Base-by-base conservation (phyloP, 306 rosid genomes). In the Dryas alaskensis region DNA sequence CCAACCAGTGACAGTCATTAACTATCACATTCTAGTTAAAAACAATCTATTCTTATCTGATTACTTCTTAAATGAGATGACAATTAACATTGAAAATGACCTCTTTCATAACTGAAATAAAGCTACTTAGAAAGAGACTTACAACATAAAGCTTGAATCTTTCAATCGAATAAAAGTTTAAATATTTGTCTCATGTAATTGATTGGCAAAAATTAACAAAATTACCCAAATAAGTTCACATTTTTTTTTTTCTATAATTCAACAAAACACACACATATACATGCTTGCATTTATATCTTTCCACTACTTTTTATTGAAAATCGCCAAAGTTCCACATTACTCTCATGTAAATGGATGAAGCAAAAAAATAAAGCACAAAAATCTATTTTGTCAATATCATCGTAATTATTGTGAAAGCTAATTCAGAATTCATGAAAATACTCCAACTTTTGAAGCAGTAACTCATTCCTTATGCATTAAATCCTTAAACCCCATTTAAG, bases 1-100 rank as follows among this genome's bases (percentile, higher is more conserved):
- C 27, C 60, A 84, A 76, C 50, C 79, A 73, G 27, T 47, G 19
- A 69, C 62, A 64, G 7, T 76, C 22, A 62, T 39, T 67, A 76
- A 22, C 50, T 52, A 69, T 9, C 10, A 53, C 50, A 62, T 44
- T 48, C 70, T 42, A 52, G 7, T 63, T 49, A 16, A 72, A 14
- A 44, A 12, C 16, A n/a, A 25, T 1, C 16, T 47, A 65, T 69
- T 59, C 57, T 44, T 54, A 10, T 52, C 65, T 42, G 9, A 45
- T 22, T 25, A 71, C 10, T 11, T 12, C 9, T 13, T 48, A 16
- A 67, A 50, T 27, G 44, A 31, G 22, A 37, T 19, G 47, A 72
- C 49, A 10, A 47, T 61, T 47, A 10, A 45, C 61, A 14, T 31
- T 4, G 4, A 8, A 69, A 39, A 7, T 40, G 12, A 19, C 6